A percentile compares a stretch with the other conserved stretches of the same genome.
phyloP scores from a whole-genome alignment of 2,329 filamentous ascomycete species.

The Penicillium frequentans region DNA sequence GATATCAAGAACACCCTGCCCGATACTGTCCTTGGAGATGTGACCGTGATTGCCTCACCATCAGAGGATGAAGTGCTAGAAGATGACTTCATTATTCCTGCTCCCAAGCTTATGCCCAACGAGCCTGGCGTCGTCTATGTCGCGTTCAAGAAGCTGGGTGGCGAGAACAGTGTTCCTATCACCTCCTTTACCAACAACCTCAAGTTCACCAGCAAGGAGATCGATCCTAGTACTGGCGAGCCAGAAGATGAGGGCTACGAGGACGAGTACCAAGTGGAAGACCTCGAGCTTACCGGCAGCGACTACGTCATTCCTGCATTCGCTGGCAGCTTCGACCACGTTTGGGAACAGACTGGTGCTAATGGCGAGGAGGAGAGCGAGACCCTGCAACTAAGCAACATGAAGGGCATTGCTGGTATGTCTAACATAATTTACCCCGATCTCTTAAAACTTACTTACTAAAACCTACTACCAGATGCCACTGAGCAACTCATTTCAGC shows the following conservation, averaged over 20 bases:
- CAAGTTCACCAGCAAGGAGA: slow-evolving; percentile 97
- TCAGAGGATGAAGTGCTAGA: slow-evolving; percentile 71
- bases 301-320: slow-evolving; percentile 95
- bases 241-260: slow-evolving; percentile 92
- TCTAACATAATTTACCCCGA: slow-evolving; percentile 16
- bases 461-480: slow-evolving; percentile 63
- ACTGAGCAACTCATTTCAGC: slow-evolving; percentile 86
- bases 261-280: slow-evolving; percentile 95
- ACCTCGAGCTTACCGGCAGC: slow-evolving; percentile 84
- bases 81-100: slow-evolving; percentile 92
- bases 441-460: slow-evolving; percentile 15
- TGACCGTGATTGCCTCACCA: slow-evolving; percentile 78
- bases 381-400: slow-evolving; percentile 80
- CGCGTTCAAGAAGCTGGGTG: slow-evolving; percentile 80
- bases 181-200: slow-evolving; percentile 87
- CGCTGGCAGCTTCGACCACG: slow-evolving; percentile 89
- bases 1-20: slow-evolving; percentile 97
- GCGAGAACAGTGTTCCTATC: slow-evolving; percentile 73
- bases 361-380: slow-evolving; percentile 86
- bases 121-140: slow-evolving; percentile 94
- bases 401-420: slow-evolving; percentile 91
- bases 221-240: slow-evolving; percentile 90
- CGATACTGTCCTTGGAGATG: slow-evolving; percentile 85
- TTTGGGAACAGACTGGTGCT: slow-evolving; percentile 93
- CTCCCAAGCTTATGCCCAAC: slow-evolving; percentile 76